Evolutionary conservation across 768 basidiomycete species (phyloP).

Genomic region (Russula brevipes): DNA sequence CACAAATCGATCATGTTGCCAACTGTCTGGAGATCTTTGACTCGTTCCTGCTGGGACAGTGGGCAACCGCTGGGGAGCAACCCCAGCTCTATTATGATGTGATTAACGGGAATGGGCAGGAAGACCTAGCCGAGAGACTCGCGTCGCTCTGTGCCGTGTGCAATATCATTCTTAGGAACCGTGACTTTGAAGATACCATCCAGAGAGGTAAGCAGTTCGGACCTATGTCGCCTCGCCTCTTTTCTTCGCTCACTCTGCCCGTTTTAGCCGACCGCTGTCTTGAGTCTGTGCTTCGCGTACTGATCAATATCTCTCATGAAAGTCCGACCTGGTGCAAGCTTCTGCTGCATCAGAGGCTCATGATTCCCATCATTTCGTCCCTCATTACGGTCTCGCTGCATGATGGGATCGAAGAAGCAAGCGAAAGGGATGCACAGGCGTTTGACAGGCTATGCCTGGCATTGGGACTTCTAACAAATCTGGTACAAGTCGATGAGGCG

Average conservation of each 20-base stretch:
- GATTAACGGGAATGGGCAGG: constrained; percentile 38
- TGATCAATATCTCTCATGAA: constrained; percentile 67
- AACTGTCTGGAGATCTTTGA: constrained; percentile 59
- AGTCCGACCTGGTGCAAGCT: constrained; percentile 51
- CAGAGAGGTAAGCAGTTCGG: not conserved
- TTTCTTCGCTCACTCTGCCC: constrained; percentile 9
- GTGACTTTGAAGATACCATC: constrained; percentile 23
- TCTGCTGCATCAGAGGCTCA: constrained; percentile 43
- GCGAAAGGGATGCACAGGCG: constrained; percentile 36
- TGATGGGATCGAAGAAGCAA: constrained; percentile 22
- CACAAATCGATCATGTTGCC: constrained; percentile 45
- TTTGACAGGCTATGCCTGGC: constrained; percentile 73
- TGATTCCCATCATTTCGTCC: constrained; percentile 45
- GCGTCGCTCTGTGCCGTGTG: constrained; percentile 48
- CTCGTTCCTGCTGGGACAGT: constrained; percentile 55
- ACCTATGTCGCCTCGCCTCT: not conserved
- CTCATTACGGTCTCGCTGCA: constrained; percentile 41
- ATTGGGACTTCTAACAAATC: constrained; percentile 69
- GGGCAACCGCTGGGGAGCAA: constrained; percentile 34
- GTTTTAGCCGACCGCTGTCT: constrained; percentile 43
- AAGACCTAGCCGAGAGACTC: constrained; percentile 45
- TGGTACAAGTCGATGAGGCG: constrained; percentile 56
- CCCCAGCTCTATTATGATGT: constrained; percentile 22
- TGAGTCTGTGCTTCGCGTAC: constrained; percentile 56
- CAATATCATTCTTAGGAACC: constrained; percentile 36